Evolutionary conservation across 129 eudicot genomes (phyloP), one percentile per base, ranked within the genome.

Genomic region (Chrysanthemum makinoi): DNA sequence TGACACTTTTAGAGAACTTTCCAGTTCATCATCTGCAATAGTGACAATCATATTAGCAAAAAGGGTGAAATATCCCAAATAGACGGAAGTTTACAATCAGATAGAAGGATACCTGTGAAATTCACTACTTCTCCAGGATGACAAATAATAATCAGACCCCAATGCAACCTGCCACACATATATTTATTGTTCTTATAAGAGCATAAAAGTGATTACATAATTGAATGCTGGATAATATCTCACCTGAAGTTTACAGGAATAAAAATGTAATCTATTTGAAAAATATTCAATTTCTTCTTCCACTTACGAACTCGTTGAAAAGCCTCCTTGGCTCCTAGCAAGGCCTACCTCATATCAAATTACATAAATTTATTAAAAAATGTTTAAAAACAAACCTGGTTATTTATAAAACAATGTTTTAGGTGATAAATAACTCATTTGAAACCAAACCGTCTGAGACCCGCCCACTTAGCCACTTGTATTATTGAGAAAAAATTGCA

Each of bases 161-260:
- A 89, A 79, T 89, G n/a, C 70, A 86, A 79, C 75, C 93, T 89
- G 89, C 51, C 79, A 75, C 67, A 66, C 46, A 28, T 64, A 65
- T 14, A 68, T 33, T 33, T 33, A 33, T 33, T 4, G 73, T 69
- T 52, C 30, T 57, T 30, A 64, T 63, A 72, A 75, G 62, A 60
- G 47, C 33, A 52, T 20, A 44, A 50, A 2, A 18, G 47, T 51
- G 65, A 68, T 51, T 53, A 24, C 30, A 65, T 51, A 58, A 47
- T 33, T 68, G 55, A 30, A 50, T 17, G 47, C 18, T 51, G 53
- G 50, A 62, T 63, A 46, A 62, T 28, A 68, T 62, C 75, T 83
- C 66, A 89, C 96, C 93, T 84, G 79, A 86, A 89, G 77, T 89
- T 89, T 67, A 89, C 85, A 78, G 96, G 96, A 68, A 89, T 82